Evolutionary conservation across 2,329 filamentous ascomycete species (phyloP).

Genomic region (Monosporascus sp.): DNA sequence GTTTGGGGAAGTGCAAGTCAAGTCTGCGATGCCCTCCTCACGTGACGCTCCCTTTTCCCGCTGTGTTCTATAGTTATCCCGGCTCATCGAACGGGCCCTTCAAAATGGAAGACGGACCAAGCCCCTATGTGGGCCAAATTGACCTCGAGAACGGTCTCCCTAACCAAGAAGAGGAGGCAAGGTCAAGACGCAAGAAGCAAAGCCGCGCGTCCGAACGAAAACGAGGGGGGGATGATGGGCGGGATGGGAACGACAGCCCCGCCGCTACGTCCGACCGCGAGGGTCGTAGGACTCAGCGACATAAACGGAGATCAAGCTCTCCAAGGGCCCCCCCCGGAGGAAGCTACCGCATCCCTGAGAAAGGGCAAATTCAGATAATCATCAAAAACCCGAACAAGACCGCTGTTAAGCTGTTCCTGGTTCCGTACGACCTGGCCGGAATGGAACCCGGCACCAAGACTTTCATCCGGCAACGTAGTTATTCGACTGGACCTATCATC

Average conservation of each 20-base stretch:
- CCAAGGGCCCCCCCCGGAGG: constrained; percentile 74
- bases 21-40: constrained; percentile 83
- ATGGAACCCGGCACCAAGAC: constrained; percentile 96
- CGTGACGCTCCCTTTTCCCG: constrained; percentile 84
- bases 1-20: constrained; percentile 81
- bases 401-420: constrained; percentile 89
- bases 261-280: constrained; percentile 25
- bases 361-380: constrained; percentile 92
- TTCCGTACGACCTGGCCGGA: constrained; percentile 85
- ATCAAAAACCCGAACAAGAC: constrained; percentile 99
- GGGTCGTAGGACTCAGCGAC: constrained; percentile 23
- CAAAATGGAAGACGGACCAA: constrained; percentile 77
- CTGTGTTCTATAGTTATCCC: constrained; percentile 92
- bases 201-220: constrained; percentile 36
- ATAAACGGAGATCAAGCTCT: constrained; percentile 52
- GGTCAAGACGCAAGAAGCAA: constrained; percentile 44
- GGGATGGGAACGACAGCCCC: constrained; percentile 12
- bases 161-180: constrained; percentile 42
- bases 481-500: constrained; percentile 80
- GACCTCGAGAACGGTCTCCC: constrained; percentile 79
- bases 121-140: constrained; percentile 90
- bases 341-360: constrained; percentile 88
- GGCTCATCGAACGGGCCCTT: constrained; percentile 58
- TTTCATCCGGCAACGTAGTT: constrained; percentile 90
- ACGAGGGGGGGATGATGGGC: constrained; percentile 22